Evolutionary conservation across 2,329 filamentous ascomycete genomes (phyloP), one percentile per base, ranked within the genome.

Genomic region (Ophiostoma angusticollis): DNA sequence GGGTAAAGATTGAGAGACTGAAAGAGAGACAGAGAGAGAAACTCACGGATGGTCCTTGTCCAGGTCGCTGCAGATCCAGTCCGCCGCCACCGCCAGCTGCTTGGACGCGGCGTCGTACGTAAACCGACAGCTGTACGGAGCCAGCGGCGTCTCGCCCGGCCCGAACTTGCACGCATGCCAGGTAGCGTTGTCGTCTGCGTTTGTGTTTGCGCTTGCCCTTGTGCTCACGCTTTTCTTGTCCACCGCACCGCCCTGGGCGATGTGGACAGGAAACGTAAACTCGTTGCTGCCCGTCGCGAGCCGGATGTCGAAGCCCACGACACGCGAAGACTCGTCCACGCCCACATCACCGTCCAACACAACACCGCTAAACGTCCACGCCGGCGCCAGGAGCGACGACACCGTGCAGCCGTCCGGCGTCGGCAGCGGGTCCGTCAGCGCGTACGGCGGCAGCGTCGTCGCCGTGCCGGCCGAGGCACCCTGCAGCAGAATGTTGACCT

Each of bases 11-110:
- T n/a, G n/a, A n/a, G 17, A 28, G 29, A 11, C 24, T 21, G 37
- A 8, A 5, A 14, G 33, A 14, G 21, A 16, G 18, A 17, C 19
- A 12, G 6, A 34, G 9, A 34, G 22, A 11, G 9, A 7, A 32
- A 43, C 49, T 21, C 29, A 52, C 50, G 47, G 49, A 35, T 49
- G 39, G n/a, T 31, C 38, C 3, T 18, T 16, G 40, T 53, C 49
- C 34, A 51, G 28, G 28, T 53, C 49, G 13, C 19, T 42, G 40
- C 49, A 53, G 24, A 39, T 41, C 50, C 50, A 53, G 19, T 50
- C 41, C 1, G 47, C 48, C 29, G 43, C 37, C 14, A 52, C 4
- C n/a, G 19, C 37, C n/a, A 51, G 28, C 33, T 40, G 30, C 33
- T 42, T 46, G 2, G 33, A 29, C 4, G 25, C 41, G 3, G 16